phyloP scores from a whole-genome alignment of 148 eudicot genomes.

The Rhododendron kiyosumense region DNA sequence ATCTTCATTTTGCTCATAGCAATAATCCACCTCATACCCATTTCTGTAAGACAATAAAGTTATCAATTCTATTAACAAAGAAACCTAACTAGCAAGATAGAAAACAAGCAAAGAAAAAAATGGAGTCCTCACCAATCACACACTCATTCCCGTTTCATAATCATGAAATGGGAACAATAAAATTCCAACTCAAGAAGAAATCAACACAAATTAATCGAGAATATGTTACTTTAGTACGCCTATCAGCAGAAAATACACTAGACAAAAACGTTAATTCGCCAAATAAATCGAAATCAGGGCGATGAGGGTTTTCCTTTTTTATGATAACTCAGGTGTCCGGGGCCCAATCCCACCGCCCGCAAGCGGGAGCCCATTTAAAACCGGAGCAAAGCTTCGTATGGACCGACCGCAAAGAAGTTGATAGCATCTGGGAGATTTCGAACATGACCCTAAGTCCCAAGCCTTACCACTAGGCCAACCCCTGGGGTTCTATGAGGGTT shows the following conservation, averaged over 20 bases:
- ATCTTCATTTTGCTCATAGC: slow-evolving; percentile 53
- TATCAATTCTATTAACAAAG: neutral
- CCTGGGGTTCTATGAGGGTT: neutral
- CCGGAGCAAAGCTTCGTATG: too few species aligned
- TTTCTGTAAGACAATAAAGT: slow-evolving; percentile 27
- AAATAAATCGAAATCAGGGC: neutral
- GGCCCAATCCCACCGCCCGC: too few species aligned
- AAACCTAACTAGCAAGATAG: neutral
- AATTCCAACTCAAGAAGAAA: neutral
- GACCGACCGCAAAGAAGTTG: too few species aligned
- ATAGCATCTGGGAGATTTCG: too few species aligned
- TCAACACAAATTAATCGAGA: neutral
- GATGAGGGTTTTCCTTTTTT: too few species aligned
- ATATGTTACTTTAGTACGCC: neutral
- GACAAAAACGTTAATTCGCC: neutral
- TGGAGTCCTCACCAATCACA: neutral
- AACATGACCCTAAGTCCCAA: too few species aligned
- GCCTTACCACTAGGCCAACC: too few species aligned
- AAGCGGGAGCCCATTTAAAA: too few species aligned
- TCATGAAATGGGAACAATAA: neutral
- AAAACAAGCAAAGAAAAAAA: neutral
- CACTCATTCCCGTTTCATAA: neutral
- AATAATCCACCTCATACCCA: slow-evolving; percentile 62
- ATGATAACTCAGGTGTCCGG: too few species aligned
- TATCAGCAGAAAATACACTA: neutral